Evolutionary conservation across 176 grass and related monocot genomes (phyloP).

Genomic region (Cenchrus fungigraminus): DNA sequence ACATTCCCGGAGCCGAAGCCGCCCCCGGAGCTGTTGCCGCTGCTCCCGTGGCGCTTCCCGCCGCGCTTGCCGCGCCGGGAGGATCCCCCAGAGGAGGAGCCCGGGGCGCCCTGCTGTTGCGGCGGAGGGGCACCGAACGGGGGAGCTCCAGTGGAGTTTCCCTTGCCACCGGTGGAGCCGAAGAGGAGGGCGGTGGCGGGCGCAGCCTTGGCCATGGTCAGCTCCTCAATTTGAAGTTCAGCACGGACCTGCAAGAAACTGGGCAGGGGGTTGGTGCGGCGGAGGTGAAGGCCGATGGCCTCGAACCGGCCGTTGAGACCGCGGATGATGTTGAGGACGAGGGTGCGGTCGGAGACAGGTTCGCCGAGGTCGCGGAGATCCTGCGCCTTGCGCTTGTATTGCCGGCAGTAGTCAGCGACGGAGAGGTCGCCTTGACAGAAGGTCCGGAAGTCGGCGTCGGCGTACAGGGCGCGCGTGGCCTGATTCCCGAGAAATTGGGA

Average conservation of each 20-base stretch:
- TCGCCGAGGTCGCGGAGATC: not conserved
- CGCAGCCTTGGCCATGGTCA: not conserved
- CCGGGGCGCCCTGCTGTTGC: no score
- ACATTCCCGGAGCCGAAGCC: no score
- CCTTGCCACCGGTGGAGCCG: not conserved
- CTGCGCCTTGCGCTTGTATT: not conserved
- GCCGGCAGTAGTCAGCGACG: not conserved
- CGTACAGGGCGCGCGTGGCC: not conserved
- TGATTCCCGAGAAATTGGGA: not conserved
- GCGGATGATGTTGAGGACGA: not conserved
- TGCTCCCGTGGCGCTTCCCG: no score
- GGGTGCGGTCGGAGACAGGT: not conserved
- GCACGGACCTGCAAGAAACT: not conserved
- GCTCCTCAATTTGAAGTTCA: not conserved
- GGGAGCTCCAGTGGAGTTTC: not conserved
- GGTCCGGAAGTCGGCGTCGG: not conserved
- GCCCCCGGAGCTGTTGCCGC: no score
- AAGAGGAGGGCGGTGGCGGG: not conserved
- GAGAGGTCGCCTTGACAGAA: not conserved
- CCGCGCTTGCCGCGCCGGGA: not conserved
- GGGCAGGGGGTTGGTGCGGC: not conserved
- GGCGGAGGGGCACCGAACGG: no score
- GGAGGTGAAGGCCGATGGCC: not conserved
- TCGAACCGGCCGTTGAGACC: not conserved
- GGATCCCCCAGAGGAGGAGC: no score